Evolutionary conservation across 2,329 filamentous ascomycete species (phyloP).

Genomic region (Alternaria infectoria): DNA sequence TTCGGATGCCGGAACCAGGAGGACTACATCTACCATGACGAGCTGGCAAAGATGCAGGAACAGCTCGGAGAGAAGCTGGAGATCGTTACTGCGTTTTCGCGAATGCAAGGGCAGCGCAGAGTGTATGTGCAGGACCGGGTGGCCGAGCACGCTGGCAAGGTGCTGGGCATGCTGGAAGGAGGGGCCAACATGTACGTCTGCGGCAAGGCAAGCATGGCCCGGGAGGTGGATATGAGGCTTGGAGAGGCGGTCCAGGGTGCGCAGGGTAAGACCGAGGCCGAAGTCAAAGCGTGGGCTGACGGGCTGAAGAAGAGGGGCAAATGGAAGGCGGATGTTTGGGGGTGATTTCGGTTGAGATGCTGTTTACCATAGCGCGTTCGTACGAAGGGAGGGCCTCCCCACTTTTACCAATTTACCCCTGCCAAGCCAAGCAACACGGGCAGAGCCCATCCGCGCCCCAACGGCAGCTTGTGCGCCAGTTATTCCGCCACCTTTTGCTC

Average conservation of each 20-base stretch:
- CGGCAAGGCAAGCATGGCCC: slow-evolving; percentile 49
- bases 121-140: slow-evolving; percentile 52
- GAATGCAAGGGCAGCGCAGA: slow-evolving; percentile 17
- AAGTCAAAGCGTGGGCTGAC: slow-evolving; percentile 56
- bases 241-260: slow-evolving; percentile 44
- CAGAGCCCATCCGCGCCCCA: slow-evolving; percentile 1
- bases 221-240: slow-evolving; percentile 51
- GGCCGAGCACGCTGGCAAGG: slow-evolving; percentile 31
- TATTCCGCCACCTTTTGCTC: slow-evolving; percentile 4
- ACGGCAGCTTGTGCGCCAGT: slow-evolving; percentile 4
- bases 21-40: slow-evolving; percentile 44
- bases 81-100: slow-evolving; percentile 36
- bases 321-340: slow-evolving; percentile 63
- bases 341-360: slow-evolving; percentile 30
- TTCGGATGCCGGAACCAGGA: slow-evolving; percentile 39
- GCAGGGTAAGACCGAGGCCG: slow-evolving; percentile 49
- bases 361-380: not conserved
- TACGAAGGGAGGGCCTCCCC: not conserved
- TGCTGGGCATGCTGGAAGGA: slow-evolving; percentile 46
- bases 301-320: slow-evolving; percentile 57
- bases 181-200: slow-evolving; percentile 53
- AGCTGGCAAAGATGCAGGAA: slow-evolving; percentile 27
- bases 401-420: slow-evolving; percentile 6
- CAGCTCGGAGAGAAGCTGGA: slow-evolving; percentile 31
- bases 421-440: slow-evolving; percentile 10